Evolutionary conservation across 345 rosid species (phyloP).

Genomic region (Schrenkiella parvula): DNA sequence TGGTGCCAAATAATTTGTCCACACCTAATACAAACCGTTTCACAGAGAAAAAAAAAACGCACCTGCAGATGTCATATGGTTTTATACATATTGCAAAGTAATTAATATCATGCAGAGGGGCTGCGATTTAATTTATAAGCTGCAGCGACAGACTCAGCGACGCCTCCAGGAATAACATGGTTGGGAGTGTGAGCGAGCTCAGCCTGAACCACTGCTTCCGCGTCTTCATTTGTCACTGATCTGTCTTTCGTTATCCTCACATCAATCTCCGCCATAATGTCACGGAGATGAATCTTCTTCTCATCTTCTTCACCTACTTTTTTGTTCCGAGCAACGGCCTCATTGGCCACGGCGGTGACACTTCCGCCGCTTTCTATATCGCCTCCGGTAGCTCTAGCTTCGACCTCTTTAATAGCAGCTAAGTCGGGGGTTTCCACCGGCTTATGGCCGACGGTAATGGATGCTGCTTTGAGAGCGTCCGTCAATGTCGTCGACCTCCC

Average conservation of each 20-base stretch:
- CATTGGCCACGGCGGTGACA: not conserved
- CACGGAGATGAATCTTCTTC: not conserved
- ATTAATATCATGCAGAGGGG: constrained; percentile 1
- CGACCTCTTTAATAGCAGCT: constrained; percentile 31
- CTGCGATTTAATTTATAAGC: constrained; percentile 22
- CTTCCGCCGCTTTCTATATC: not conserved
- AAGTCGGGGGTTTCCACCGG: constrained; percentile 25
- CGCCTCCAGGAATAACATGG: constrained; percentile 19
- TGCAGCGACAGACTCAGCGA: constrained; percentile 31
- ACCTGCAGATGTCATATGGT: too few species aligned
- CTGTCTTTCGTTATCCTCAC: constrained; percentile 9
- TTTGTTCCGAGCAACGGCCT: constrained; percentile 20
- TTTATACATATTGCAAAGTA: not conserved
- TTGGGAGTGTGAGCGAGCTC: constrained; percentile 17
- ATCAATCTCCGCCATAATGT: constrained; percentile 21
- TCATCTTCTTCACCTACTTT: not conserved
- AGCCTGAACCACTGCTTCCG: constrained; percentile 31
- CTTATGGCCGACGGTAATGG: constrained; percentile 17
- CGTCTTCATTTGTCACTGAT: constrained; percentile 28
- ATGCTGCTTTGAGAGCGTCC: constrained; percentile 31
- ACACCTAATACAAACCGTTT: too few species aligned
- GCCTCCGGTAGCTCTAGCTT: constrained; percentile 7
- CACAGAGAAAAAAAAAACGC: too few species aligned
- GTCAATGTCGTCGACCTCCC: constrained; percentile 31
- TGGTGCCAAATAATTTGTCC: too few species aligned